Conservation (phyloP, 345 rosid species). For the Gossypioides kirkii region DNA sequence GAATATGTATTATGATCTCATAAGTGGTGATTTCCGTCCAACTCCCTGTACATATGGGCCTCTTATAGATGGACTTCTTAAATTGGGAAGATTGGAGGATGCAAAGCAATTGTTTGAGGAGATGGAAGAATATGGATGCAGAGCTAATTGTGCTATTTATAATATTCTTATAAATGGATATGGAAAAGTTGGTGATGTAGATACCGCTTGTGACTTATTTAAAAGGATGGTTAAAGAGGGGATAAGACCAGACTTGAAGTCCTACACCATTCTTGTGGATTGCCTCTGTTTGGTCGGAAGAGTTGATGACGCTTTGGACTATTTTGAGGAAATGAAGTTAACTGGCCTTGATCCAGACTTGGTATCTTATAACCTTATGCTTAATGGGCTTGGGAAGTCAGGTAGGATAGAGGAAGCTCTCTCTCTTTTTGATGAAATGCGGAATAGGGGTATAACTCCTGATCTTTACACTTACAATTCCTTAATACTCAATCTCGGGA, state of each 20-base stretch:
- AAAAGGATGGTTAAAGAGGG: conserved; percentile 72
- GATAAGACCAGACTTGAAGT: conserved; percentile 81
- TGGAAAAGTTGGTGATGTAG: conserved; percentile 72
- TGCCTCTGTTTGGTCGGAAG: conserved; percentile 61
- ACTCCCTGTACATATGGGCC: conserved; percentile 86
- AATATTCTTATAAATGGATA: conserved; percentile 82
- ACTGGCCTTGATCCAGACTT: conserved; percentile 59
- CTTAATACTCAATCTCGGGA: conserved; percentile 61
- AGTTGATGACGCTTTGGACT: conserved; percentile 68
- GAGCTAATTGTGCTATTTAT: conserved; percentile 78
- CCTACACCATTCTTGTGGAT: conserved; percentile 77
- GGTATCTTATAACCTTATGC: conserved; percentile 68
- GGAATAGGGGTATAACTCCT: conserved; percentile 46
- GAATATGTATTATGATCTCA: conserved; percentile 63
- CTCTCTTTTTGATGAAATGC: conserved; percentile 60
- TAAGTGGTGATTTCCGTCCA: conserved; percentile 68
- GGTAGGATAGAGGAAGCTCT: conserved; percentile 64
- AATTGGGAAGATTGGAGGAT: conserved; percentile 58
- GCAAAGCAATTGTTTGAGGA: conserved; percentile 70
- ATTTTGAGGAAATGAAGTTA: conserved; percentile 62
- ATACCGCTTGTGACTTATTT: conserved; percentile 57
- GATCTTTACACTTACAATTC: conserved; percentile 85
- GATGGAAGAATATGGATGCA: conserved; percentile 73
- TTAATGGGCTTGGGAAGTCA: conserved; percentile 72
- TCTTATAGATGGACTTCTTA: conserved; percentile 68